Base-by-base conservation (phyloP, 768 basidiomycete species). In the Stropharia rugosoannulata region DNA sequence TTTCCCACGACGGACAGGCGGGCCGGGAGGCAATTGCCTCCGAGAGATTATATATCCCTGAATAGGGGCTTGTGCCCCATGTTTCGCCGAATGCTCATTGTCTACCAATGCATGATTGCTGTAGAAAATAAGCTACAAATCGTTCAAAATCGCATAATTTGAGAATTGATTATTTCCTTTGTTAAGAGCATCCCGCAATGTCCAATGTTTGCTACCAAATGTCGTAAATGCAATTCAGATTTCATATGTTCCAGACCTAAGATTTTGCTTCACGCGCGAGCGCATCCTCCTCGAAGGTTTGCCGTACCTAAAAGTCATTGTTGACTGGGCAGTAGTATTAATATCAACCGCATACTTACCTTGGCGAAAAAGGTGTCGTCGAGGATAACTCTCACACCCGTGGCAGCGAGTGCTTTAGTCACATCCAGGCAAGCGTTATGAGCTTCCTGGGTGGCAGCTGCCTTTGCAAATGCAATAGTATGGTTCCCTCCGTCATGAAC, bases 401-500 rank as follows among this genome's bases (percentile, higher is more conserved):
- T 81, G 12, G 81, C 79, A 2, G 91, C 89, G 11, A 93, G 76
- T 4, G 84, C 86, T 62, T 88, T 89, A 18, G 85, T 81, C 3
- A 90, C 77, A 53, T 82, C 78, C 47, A 92, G 69, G 58, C 83
- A 85, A 5, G 85, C 87, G 25, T 82, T 73, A 58, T 93, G 92
- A 0, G 90, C 82, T 27, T 71, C 73, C 3, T 73, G 66, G 0
- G 83, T 86, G 0, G 81, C 76, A 0, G 89, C 89, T 0, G 89
- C 73, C 16, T 80, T 70, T n/a, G 81, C 71, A 65, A 93, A 93
- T 11, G 73, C 84, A 2, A 70, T 72, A 0, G 92, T 93, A 61
- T 93, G 92, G 63, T 93, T 93, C 7, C 90, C 90, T 10, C 90
- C 91, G 59, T 84, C 77, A 0, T 73, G 66, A 18, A 83, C 74